These are phyloP conservation scores for Sextonia rubra DNA, from an alignment of 164 flowering plant species.

Conservation along the genomic window DNA sequence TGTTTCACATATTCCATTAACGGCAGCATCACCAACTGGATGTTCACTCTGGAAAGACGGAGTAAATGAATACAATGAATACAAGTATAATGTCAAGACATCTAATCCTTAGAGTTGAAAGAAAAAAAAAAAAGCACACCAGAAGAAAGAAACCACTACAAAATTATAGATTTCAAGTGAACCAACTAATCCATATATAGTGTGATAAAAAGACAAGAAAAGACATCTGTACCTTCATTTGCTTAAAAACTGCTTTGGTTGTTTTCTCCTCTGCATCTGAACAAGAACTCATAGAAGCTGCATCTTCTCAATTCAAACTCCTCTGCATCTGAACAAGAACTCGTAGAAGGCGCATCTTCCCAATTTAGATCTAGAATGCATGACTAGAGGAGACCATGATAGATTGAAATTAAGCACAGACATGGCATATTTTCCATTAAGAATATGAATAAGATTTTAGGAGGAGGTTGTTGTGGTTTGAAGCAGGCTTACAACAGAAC, in stretches of 20 bases:
- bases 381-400: slow-evolving; percentile 19
- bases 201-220: neutral
- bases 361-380: slow-evolving; percentile 17
- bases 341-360: too few relatives aligned
- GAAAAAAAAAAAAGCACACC: neutral
- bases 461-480: neutral
- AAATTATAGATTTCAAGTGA: neutral
- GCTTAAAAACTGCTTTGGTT: slow-evolving; percentile 51
- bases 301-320: slow-evolving; percentile 59
- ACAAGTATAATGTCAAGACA: slow-evolving; percentile 5
- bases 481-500: slow-evolving; percentile 24
- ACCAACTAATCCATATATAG: neutral
- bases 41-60: slow-evolving; percentile 32
- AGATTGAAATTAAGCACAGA: neutral
- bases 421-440: neutral
- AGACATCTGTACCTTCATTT: slow-evolving; percentile 34
- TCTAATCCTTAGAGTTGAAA: neutral
- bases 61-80: slow-evolving; percentile 2
- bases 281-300: slow-evolving; percentile 33
- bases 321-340: too few relatives aligned
- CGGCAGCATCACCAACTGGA: slow-evolving; percentile 21
- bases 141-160: neutral
- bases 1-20: slow-evolving; percentile 48
- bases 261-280: slow-evolving; percentile 70
- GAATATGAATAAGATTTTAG: too few relatives aligned